phyloP scores from a whole-genome alignment of 352 stramenopile genomes.

The Globisporangium viniferum region DNA sequence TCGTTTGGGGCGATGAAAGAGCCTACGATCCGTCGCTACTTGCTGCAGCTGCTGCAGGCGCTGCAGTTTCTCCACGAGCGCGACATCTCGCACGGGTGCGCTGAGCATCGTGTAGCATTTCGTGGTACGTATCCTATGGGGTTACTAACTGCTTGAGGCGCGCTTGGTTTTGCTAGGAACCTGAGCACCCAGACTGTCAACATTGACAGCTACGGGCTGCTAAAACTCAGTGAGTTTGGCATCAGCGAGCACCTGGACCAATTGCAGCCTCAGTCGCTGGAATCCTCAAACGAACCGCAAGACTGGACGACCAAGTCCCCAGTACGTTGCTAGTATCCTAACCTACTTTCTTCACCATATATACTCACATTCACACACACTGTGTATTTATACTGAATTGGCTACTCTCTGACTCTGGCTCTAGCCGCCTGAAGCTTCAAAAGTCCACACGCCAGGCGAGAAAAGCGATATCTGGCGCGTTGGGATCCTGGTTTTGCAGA shows the following conservation, averaged over 20 bases:
- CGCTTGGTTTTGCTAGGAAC: constrained; percentile 21
- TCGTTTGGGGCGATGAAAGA: constrained; percentile 78
- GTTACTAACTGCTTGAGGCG: background rate
- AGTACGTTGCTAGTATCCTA: constrained; percentile 5
- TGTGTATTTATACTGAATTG: background rate
- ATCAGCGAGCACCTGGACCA: constrained; percentile 19
- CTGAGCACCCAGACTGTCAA: constrained; percentile 44
- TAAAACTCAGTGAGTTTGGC: constrained; percentile 58
- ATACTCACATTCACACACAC: background rate
- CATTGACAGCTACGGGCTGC: constrained; percentile 56
- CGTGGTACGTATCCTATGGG: too few species aligned
- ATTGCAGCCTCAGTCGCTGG: background rate
- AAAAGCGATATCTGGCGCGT: constrained; percentile 59
- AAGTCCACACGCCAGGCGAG: constrained; percentile 11
- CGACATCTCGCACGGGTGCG: constrained; percentile 45
- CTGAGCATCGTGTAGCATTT: background rate
- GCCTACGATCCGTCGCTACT: constrained; percentile 61
- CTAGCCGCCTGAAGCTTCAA: constrained; percentile 29
- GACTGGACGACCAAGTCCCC: constrained; percentile 28
- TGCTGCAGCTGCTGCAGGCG: constrained; percentile 53
- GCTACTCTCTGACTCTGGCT: background rate
- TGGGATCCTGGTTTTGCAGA: constrained; percentile 54
- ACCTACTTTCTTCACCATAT: background rate
- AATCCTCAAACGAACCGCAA: background rate
- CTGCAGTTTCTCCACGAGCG: constrained; percentile 45